Evolutionary conservation across 2,329 filamentous ascomycete genomes (phyloP).

Genomic region (Arachnomyces sp.): DNA sequence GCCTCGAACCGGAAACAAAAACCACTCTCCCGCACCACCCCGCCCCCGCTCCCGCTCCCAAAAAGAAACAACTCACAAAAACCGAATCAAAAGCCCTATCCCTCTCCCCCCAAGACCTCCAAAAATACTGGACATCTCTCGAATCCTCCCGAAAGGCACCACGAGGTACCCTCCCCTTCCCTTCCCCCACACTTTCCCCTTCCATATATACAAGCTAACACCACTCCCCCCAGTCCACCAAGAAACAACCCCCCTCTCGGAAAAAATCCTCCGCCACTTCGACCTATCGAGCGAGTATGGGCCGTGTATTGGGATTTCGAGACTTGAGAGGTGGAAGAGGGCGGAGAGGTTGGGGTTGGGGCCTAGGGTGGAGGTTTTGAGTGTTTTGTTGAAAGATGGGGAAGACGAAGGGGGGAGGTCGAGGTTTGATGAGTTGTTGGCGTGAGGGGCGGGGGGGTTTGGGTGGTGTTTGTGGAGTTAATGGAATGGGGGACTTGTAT

Average conservation of each 20-base stretch:
- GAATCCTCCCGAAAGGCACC: neutral
- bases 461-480: neutral
- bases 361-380: constrained; percentile 83
- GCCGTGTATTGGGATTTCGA: constrained; percentile 81
- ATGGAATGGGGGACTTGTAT: constrained; percentile 4
- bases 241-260: constrained; percentile 59
- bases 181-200: neutral
- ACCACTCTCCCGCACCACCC: neutral
- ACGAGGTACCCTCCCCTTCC: neutral
- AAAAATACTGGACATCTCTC: neutral
- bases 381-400: constrained; percentile 70
- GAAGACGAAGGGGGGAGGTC: constrained; percentile 28
- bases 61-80: constrained; percentile 4
- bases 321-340: constrained; percentile 79
- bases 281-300: constrained; percentile 89
- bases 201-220: constrained; percentile 1
- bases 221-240: constrained; percentile 58
- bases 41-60: neutral
- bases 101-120: constrained; percentile 4
- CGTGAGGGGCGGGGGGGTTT: constrained; percentile 14
- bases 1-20: constrained; percentile 7
- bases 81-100: neutral
- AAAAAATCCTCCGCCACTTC: constrained; percentile 87
- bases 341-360: constrained; percentile 75
- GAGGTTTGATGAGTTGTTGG: constrained; percentile 33